phyloP scores from a whole-genome alignment of 805 yeast genomes.

The Soucietia sequanensis region DNA sequence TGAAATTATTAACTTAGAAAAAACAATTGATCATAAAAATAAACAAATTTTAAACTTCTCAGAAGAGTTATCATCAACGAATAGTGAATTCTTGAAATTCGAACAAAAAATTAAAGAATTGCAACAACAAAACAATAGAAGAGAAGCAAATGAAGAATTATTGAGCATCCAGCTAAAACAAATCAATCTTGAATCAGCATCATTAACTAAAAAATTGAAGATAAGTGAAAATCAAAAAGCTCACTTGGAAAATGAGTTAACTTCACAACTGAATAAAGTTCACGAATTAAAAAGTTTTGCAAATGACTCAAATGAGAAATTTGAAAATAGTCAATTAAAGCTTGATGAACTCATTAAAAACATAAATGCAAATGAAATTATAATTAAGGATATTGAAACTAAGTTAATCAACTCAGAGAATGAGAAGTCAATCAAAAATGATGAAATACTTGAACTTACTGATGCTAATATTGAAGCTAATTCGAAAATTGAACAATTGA shows the following conservation, averaged over 20 bases:
- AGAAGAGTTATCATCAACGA: slow-evolving; percentile 14
- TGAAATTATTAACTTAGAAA: slow-evolving; percentile 15
- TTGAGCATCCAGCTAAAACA: slow-evolving; percentile 23
- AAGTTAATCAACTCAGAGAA: neutral
- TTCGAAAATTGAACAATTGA: slow-evolving; percentile 13
- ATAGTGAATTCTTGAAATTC: slow-evolving; percentile 9
- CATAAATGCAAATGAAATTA: neutral
- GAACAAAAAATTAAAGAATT: slow-evolving; percentile 18
- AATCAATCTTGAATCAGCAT: slow-evolving; percentile 26
- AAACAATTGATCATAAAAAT: slow-evolving; percentile 12
- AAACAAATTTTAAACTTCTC: slow-evolving; percentile 16
- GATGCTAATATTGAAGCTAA: slow-evolving; percentile 11
- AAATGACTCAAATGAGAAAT: no score
- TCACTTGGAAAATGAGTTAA: slow-evolving; percentile 9
- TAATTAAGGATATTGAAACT: neutral
- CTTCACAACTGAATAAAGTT: no score
- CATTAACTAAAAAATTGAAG: slow-evolving; percentile 21
- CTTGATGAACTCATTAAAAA: neutral
- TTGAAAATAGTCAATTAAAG: slow-evolving; percentile 2
- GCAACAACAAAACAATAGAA: slow-evolving; percentile 11
- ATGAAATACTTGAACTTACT: slow-evolving; percentile 8
- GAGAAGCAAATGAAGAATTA: slow-evolving; percentile 18
- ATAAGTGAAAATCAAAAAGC: slow-evolving; percentile 10
- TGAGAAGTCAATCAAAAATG: no score
- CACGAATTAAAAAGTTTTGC: no score